These are phyloP conservation scores for Pyrus pyrifolia DNA, from an alignment of 306 rosid species.

Conservation along the genomic window DNA sequence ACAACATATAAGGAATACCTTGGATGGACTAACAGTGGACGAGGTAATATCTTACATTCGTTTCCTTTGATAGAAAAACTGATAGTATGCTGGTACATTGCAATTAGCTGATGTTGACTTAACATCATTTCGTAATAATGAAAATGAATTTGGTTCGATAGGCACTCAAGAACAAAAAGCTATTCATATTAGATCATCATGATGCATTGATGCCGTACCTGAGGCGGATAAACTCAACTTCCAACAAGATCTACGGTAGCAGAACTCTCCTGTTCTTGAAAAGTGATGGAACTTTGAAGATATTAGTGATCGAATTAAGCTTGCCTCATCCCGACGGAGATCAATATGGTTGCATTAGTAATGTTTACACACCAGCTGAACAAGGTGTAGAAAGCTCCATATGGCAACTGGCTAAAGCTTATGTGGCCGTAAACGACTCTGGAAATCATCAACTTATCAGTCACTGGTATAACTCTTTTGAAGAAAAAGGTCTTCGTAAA, in stretches of 20 bases:
- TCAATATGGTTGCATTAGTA: not conserved
- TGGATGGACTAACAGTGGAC: not conserved
- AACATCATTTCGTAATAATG: not conserved
- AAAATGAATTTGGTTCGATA: no score
- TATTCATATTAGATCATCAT: not conserved
- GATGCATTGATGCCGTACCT: not conserved
- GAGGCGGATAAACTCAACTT: not conserved
- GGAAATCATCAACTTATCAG: not conserved
- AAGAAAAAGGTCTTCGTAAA: not conserved
- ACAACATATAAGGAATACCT: not conserved
- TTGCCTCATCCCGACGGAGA: not conserved
- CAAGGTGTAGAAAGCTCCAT: not conserved
- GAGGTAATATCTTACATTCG: not conserved
- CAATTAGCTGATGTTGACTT: not conserved
- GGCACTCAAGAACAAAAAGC: not conserved
- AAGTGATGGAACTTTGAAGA: not conserved
- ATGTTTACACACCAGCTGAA: not conserved
- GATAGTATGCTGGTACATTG: not conserved
- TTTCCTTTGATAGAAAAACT: not conserved
- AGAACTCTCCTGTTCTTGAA: not conserved
- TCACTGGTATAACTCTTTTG: not conserved
- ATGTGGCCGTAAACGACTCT: not conserved
- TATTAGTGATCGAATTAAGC: not conserved
- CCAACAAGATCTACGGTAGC: not conserved
- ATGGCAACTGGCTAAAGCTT: not conserved